Evolutionary conservation across 257 asterid species (phyloP), one percentile per base, ranked within the genome.

Genomic region (Dorcoceras hygrometricum): DNA sequence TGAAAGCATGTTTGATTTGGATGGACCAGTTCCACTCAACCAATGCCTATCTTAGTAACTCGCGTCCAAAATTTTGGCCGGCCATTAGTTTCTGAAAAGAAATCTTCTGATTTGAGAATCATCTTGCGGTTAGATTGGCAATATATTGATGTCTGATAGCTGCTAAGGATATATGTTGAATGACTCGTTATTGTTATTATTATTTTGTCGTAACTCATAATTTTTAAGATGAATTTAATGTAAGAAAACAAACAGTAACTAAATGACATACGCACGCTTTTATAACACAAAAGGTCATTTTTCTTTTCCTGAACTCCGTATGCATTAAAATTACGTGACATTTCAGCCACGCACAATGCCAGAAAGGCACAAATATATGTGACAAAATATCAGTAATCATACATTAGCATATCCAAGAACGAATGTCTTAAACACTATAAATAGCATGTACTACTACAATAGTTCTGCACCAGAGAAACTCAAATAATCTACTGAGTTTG

Each of bases 341-440:
- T 62, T 65, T 58, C 66, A 58, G 58, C 75, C 65, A 76, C 73
- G 78, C 51, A 57, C 61, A 9, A 56, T 4, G 14, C 46, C 12
- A 26, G 58, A 36, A 10, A 39, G 62, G 48, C 69, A 68, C 59
- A 62, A 31, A 6, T 65, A 51, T 23, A n/a, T 50, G 48, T 25
- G 72, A 73, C 82, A 71, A 74, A 77, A 69, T 39, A 39, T 32
- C 18, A 31, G 76, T 25, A 60, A 9, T 62, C 57, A 54, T 8
- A 61, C 8, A 25, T 20, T 32, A 24, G 39, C 23, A 28, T n/a
- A 55, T 10, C 16, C 8, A 8, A 62, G 10, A 34, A 59, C 50
- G n/a, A n/a, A n/a, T n/a, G n/a, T 12, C 26, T 48, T 20, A n/a
- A n/a, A 3, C 59, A 67, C 77, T 72, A 75, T 75, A 75, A 63